Evolutionary conservation across 495 filamentous ascomycete genomes (phyloP).

Genomic region (Amniculicola lignicola): DNA sequence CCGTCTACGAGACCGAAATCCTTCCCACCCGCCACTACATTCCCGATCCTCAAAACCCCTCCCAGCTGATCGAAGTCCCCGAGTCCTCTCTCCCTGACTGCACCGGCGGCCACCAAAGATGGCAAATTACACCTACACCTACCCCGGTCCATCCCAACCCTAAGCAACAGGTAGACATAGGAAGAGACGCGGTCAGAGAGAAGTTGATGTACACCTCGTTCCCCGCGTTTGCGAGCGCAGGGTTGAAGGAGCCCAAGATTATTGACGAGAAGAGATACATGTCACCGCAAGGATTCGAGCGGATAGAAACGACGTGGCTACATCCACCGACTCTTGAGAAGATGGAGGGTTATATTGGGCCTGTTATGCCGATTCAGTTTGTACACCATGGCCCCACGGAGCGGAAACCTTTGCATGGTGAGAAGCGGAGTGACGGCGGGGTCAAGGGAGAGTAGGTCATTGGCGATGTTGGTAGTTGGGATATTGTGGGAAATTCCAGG

Average conservation of each 20-base stretch:
- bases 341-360: constrained; percentile 36
- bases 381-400: constrained; percentile 1
- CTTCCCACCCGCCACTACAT: constrained; percentile 45
- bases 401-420: too few relatives aligned
- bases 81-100: constrained; percentile 18
- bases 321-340: constrained; percentile 43
- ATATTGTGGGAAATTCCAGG: too few relatives aligned
- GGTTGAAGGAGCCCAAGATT: constrained; percentile 7
- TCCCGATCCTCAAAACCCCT: constrained; percentile 11
- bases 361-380: constrained; percentile 34
- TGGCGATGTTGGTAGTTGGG: too few relatives aligned
- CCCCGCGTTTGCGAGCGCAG: too few relatives aligned
- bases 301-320: constrained; percentile 41
- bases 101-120: constrained; percentile 10
- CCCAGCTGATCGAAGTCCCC: constrained; percentile 15
- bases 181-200: too few relatives aligned
- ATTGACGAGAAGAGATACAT: constrained; percentile 33
- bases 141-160: too few relatives aligned
- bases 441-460: too few relatives aligned
- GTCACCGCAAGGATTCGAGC: constrained; percentile 40
- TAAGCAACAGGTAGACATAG: too few relatives aligned
- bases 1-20: constrained; percentile 51
- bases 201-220: too few relatives aligned
- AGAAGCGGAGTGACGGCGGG: too few relatives aligned
- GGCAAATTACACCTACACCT: not conserved